Percentiles rank a stretch among this genome's conserved stretches.
Conservation (phyloP, 345 rosid genomes). For the Pistacia vera region DNA sequence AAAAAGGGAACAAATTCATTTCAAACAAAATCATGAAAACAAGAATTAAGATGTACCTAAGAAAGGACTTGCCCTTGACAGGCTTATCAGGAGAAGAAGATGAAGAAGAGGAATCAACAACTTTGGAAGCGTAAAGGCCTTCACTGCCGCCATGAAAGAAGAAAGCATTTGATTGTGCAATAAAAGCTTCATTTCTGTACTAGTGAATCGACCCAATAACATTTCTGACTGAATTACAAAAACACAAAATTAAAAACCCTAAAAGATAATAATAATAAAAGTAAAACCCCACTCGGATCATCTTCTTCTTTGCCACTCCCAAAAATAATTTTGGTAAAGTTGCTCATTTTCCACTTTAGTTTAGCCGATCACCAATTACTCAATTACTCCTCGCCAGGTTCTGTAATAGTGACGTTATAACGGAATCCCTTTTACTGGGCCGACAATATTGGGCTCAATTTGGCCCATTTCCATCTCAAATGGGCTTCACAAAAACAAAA, state of each 20-base stretch:
- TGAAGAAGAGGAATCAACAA: slow-evolving; percentile 32
- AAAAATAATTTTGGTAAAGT: slow-evolving; percentile 14
- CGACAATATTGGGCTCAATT: background rate
- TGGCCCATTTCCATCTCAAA: background rate
- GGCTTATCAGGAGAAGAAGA: slow-evolving; percentile 41
- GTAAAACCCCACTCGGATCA: slow-evolving; percentile 18
- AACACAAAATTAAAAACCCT: background rate
- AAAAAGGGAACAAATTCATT: background rate
- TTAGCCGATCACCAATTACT: too few relatives aligned
- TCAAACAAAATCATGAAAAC: background rate
- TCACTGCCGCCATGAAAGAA: slow-evolving; percentile 92
- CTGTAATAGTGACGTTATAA: background rate
- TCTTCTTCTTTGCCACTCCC: background rate
- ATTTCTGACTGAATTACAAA: slow-evolving; percentile 19
- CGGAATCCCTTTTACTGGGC: background rate
- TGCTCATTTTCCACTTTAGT: background rate
- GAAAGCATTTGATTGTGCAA: slow-evolving; percentile 55
- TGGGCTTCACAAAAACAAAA: background rate
- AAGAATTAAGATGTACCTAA: slow-evolving; percentile 46
- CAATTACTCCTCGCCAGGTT: too few relatives aligned
- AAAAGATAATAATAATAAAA: background rate
- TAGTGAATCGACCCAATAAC: slow-evolving; percentile 69
- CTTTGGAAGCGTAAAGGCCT: slow-evolving; percentile 77
- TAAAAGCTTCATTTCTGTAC: slow-evolving; percentile 63
- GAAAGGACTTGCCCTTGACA: slow-evolving; percentile 66